A percentile compares a stretch with the other conserved stretches of the same genome.
phyloP scores from a whole-genome alignment of 495 filamentous ascomycete species.

The Aspergillus kassunensis region DNA sequence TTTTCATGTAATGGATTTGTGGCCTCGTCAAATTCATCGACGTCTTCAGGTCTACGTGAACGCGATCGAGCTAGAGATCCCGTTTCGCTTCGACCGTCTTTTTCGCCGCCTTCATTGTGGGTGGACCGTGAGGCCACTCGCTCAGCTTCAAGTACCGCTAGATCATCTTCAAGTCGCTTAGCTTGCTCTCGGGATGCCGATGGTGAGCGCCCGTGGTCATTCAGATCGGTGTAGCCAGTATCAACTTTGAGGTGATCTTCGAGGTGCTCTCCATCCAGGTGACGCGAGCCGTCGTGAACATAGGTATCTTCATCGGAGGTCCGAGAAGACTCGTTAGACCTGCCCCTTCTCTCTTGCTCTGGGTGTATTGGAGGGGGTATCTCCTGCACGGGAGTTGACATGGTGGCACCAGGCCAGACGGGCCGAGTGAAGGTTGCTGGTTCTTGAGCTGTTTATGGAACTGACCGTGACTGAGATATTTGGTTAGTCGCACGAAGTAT shows the following conservation, averaged over 20 bases:
- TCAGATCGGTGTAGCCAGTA: slow-evolving; percentile 28
- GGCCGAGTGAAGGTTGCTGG: neutral
- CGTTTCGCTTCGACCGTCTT: slow-evolving; percentile 30
- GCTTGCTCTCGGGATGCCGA: slow-evolving; percentile 61
- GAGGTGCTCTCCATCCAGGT: slow-evolving; percentile 25
- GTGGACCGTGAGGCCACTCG: slow-evolving; percentile 59
- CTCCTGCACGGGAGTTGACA: slow-evolving; percentile 54
- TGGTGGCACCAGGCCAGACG: slow-evolving; percentile 39
- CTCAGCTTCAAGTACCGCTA: slow-evolving; percentile 80
- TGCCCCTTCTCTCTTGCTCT: slow-evolving; percentile 20
- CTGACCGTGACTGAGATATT: slow-evolving; percentile 2
- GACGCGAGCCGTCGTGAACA: slow-evolving; percentile 28
- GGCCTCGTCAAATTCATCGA: slow-evolving; percentile 82
- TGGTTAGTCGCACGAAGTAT: neutral
- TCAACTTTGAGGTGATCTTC: slow-evolving; percentile 32
- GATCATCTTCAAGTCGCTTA: slow-evolving; percentile 74
- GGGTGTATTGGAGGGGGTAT: slow-evolving; percentile 21
- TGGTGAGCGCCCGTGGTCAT: slow-evolving; percentile 38
- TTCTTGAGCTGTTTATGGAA: neutral
- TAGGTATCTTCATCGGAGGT: slow-evolving; percentile 39
- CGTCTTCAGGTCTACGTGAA: slow-evolving; percentile 48
- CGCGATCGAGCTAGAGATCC: slow-evolving; percentile 48
- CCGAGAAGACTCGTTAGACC: slow-evolving; percentile 24
- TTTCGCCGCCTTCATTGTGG: slow-evolving; percentile 37
- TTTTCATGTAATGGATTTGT: slow-evolving; percentile 73